Base-by-base conservation (phyloP, 352 stramenopile genomes). In the Globisporangium megalacanthum region DNA sequence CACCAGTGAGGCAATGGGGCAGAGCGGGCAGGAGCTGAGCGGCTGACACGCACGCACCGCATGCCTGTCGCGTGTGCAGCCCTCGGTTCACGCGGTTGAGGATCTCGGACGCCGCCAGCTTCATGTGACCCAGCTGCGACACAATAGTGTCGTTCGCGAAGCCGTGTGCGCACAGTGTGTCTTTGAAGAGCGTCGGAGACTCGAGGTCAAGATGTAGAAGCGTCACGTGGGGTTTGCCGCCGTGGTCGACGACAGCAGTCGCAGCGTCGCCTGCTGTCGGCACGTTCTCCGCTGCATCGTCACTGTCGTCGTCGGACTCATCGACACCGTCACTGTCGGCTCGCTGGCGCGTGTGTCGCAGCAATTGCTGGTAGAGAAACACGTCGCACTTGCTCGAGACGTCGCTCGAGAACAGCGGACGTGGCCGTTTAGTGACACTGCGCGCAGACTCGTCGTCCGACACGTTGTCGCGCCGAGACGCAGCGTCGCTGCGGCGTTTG, bases 81-180 rank as follows among this genome's bases (percentile, higher is more conserved):
- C 59, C 58, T 42, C 72, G 61, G 42, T 88, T 88, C 4, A 86
- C 65, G 8, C 66, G 72, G 48, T 72, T 79, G 15, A 80, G 63
- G 6, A 88, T 79, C 52, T 86, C 78, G 9, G 65, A 77, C 29
- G 74, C 78, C 19, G 71, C 55, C 22, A 79, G 56, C 47, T 82
- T 88, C 66, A 86, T 85, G 46, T 80, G 70, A 10, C 76, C 70
- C 3, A 88, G 57, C 45, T 73, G 65, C 19, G 78, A 70, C 35
- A 79, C 52, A 31, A 74, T 70, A n/a, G 66, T 55, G 25, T 82
- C 67, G 15, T 62, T 49, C 20, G 83, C 68, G 35, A 88, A 78
- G 0, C 70, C 74, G 15, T 65, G 6, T 0, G 41, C 44, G 8
- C 61, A 46, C 31, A 84, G 65, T 15, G 14, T 42, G 25, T 61